Evolutionary conservation across 2,329 filamentous ascomycete species (phyloP).

Genomic region (Curvularia spicifera): DNA sequence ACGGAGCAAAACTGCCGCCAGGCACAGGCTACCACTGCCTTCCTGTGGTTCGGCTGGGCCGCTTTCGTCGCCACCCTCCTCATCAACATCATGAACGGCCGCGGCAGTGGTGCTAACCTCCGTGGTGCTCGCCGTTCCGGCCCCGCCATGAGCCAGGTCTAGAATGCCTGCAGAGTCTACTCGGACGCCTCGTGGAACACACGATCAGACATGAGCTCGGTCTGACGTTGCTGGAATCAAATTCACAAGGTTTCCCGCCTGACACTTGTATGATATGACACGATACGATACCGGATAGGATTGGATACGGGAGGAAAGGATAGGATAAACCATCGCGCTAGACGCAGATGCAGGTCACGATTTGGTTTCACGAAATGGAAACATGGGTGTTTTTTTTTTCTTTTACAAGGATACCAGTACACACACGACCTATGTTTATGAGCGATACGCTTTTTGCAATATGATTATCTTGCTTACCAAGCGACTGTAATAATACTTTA

Average conservation of each 20-base stretch:
- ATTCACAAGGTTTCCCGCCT: background rate
- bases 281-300: background rate
- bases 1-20: conserved; percentile 72
- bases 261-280: conserved; percentile 5
- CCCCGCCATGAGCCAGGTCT: conserved; percentile 64
- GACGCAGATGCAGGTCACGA: conserved; percentile 7
- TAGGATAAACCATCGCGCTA: conserved; percentile 11
- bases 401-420: conserved; percentile 8
- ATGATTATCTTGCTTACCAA: conserved; percentile 4
- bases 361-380: background rate
- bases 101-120: conserved; percentile 53
- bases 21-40: conserved; percentile 75
- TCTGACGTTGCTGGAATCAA: conserved; percentile 8
- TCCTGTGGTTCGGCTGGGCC: conserved; percentile 79
- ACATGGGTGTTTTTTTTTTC: background rate
- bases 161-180: conserved; percentile 41
- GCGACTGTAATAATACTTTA: conserved; percentile 10
- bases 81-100: conserved; percentile 62
- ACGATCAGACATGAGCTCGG: conserved; percentile 23
- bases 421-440: conserved; percentile 5
- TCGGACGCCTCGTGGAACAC: conserved; percentile 40
- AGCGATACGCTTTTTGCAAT: background rate
- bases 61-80: conserved; percentile 63
- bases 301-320: background rate
- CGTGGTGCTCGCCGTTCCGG: conserved; percentile 57